phyloP scores from a whole-genome alignment of 2,329 filamentous ascomycete species.

The Curvularia hawaiiensis region DNA sequence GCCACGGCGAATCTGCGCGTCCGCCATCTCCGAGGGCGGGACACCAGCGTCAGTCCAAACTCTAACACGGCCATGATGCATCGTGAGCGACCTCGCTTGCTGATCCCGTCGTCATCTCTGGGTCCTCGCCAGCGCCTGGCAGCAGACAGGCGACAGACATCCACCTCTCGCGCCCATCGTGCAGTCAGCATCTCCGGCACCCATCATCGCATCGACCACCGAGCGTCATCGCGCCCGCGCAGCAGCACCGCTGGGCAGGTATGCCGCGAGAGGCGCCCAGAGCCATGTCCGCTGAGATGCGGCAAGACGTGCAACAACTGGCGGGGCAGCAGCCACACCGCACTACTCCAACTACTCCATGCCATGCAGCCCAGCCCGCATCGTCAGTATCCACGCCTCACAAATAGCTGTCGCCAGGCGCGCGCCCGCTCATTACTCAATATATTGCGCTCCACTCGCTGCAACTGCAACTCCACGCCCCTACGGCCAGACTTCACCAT shows the following conservation, averaged over 20 bases:
- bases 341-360: background rate
- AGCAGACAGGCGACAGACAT: background rate
- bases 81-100: background rate
- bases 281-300: conserved; percentile 10
- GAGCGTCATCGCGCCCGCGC: background rate
- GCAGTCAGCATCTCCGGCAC: background rate
- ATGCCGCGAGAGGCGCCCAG: conserved; percentile 11
- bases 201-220: background rate
- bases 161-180: background rate
- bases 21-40: conserved; percentile 19
- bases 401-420: conserved; percentile 8
- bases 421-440: conserved; percentile 11
- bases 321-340: conserved; percentile 16
- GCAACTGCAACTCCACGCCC: background rate
- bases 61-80: conserved; percentile 12
- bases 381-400: conserved; percentile 4
- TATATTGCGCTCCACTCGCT: conserved; percentile 12
- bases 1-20: conserved; percentile 1
- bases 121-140: background rate
- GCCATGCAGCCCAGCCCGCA: background rate
- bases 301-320: conserved; percentile 16
- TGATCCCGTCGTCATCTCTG: conserved; percentile 2
- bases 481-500: conserved; percentile 6
- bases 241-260: conserved; percentile 1
- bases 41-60: conserved; percentile 17